These are phyloP conservation scores for Hericium rajendrae DNA, from an alignment of 768 basidiomycete species.

Conservation along the genomic window DNA sequence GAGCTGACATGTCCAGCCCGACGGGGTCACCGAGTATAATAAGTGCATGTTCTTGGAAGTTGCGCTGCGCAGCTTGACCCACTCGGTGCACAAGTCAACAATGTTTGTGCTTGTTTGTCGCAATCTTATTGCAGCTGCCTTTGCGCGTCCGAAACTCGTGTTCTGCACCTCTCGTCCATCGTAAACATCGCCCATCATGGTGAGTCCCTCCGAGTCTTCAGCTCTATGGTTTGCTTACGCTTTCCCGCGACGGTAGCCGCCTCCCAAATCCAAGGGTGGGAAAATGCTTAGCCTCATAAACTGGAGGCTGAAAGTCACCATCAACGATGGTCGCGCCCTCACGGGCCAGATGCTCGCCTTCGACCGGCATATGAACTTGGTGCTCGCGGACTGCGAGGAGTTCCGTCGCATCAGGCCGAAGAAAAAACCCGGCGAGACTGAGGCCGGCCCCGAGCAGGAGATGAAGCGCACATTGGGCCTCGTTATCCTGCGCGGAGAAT, in stretches of 20 bases:
- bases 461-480: slow-evolving; percentile 95
- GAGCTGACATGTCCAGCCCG: too few relatives aligned
- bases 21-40: too few relatives aligned
- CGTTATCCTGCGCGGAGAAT: slow-evolving; percentile 93
- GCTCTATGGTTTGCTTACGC: neutral
- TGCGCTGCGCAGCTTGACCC: too few relatives aligned
- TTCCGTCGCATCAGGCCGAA: slow-evolving; percentile 88
- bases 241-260: slow-evolving; percentile 47
- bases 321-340: slow-evolving; percentile 93
- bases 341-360: slow-evolving; percentile 99
- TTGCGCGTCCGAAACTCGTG: slow-evolving; percentile 18
- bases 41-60: too few relatives aligned
- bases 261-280: slow-evolving; percentile 95
- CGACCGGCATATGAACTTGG: slow-evolving; percentile 99
- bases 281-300: slow-evolving; percentile 98
- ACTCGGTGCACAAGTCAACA: neutral
- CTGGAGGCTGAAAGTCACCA: slow-evolving; percentile 93
- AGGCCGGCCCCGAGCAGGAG: slow-evolving; percentile 75
- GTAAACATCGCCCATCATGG: slow-evolving; percentile 24
- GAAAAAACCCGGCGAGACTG: slow-evolving; percentile 74
- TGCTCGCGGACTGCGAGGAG: slow-evolving; percentile 96
- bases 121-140: neutral
- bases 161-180: slow-evolving; percentile 39
- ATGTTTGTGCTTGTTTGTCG: slow-evolving; percentile 29
- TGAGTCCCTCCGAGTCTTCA: slow-evolving; percentile 1